phyloP scores from a whole-genome alignment of 2,329 filamentous ascomycete species.

The Trichoderma brevicompactum region DNA sequence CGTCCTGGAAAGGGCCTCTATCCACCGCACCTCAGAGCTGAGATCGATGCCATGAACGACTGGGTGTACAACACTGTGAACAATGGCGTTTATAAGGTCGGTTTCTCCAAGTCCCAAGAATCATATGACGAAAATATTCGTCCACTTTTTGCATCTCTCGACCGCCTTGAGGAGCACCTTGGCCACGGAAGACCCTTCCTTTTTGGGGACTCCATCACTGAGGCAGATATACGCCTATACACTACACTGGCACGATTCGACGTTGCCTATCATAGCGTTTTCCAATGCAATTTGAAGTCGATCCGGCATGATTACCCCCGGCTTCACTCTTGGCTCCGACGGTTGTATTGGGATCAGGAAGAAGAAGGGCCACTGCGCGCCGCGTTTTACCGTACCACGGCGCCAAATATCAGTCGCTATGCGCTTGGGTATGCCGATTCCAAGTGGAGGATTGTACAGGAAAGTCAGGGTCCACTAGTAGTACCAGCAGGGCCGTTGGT shows the following conservation, averaged over 20 bases:
- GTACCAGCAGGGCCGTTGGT: constrained; percentile 37
- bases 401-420: constrained; percentile 54
- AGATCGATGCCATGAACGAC: constrained; percentile 69
- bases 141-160: constrained; percentile 66
- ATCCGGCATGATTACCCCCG: constrained; percentile 68
- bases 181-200: constrained; percentile 57
- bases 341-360: constrained; percentile 69
- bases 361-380: constrained; percentile 44
- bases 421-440: constrained; percentile 38
- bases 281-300: constrained; percentile 66
- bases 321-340: constrained; percentile 69
- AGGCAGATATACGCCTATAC: constrained; percentile 70
- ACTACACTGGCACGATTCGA: constrained; percentile 72
- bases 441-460: constrained; percentile 37
- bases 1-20: constrained; percentile 60
- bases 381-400: constrained; percentile 70
- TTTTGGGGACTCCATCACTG: constrained; percentile 67
- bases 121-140: constrained; percentile 66
- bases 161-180: constrained; percentile 65
- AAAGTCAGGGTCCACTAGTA: constrained; percentile 37
- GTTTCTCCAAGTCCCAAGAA: constrained; percentile 68
- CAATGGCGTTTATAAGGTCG: constrained; percentile 58
- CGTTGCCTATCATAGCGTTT: constrained; percentile 67
- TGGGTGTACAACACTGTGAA: constrained; percentile 66
- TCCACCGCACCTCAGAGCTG: constrained; percentile 53